Conservation (phyloP, 169 alveolate species). For the Babesia microti region DNA sequence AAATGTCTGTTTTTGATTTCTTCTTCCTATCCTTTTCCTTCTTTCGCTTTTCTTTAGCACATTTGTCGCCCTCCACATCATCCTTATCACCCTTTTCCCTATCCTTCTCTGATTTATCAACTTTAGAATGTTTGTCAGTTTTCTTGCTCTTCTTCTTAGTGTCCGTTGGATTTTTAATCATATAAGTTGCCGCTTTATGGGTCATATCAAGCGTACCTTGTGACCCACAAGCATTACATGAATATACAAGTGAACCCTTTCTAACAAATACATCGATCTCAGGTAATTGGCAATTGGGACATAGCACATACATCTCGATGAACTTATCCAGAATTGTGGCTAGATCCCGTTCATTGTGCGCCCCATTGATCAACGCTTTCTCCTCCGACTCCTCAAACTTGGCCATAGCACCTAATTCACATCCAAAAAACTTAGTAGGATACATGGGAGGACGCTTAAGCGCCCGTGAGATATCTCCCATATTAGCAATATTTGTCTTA, state of each 20-base stretch:
- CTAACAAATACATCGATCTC: conserved; percentile 87
- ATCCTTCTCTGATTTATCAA: conserved; percentile 7
- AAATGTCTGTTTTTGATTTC: conserved; percentile 38
- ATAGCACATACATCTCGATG: conserved; percentile 92
- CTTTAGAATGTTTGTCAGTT: conserved; percentile 31
- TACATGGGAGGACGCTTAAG: conserved; percentile 78
- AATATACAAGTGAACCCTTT: conserved; percentile 71
- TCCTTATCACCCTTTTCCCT: conserved; percentile 28
- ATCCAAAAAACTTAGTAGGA: conserved; percentile 88
- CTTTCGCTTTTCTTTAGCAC: conserved; percentile 8
- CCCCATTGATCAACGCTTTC: conserved; percentile 90
- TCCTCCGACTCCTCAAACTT: conserved; percentile 87
- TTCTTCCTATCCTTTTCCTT: conserved; percentile 22
- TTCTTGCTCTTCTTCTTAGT: conserved; percentile 34
- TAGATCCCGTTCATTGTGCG: conserved; percentile 81
- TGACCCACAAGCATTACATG: conserved; percentile 97
- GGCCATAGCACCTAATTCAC: conserved; percentile 89
- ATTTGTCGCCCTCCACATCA: conserved; percentile 18
- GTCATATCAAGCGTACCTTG: conserved; percentile 82
- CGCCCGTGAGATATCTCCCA: conserved; percentile 93
- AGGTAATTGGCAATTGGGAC: conserved; percentile 95
- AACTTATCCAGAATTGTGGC: conserved; percentile 88
- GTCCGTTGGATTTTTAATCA: conserved; percentile 80
- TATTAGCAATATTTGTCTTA: conserved; percentile 89
- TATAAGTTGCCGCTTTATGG: conserved; percentile 91